These are phyloP conservation scores for Monosporascus sp. DNA, from an alignment of 2,329 filamentous ascomycete species.

Conservation along the genomic window DNA sequence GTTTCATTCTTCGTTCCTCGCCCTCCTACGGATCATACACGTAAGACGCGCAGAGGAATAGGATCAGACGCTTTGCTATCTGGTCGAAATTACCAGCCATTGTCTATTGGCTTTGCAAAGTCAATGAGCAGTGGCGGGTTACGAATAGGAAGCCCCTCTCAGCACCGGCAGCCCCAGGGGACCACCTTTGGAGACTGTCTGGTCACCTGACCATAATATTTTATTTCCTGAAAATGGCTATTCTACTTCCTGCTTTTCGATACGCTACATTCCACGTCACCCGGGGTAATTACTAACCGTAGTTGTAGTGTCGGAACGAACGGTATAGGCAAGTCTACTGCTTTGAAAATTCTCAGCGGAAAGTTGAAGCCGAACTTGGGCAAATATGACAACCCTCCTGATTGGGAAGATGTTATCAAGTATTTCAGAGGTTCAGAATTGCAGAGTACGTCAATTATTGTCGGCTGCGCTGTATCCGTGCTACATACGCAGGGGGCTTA, in stretches of 20 bases:
- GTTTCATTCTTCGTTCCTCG: no score
- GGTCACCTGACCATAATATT: no score
- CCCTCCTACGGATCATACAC: no score
- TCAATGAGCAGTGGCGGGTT: no score
- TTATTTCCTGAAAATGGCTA: no score
- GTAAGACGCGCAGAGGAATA: no score
- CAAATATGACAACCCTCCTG: conserved; percentile 89
- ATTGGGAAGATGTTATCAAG: conserved; percentile 99
- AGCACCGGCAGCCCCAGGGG: no score
- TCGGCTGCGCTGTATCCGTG: background rate
- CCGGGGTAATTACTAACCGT: background rate
- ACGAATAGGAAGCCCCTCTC: no score
- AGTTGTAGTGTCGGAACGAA: conserved; percentile 77
- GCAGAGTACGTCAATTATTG: conserved; percentile 63
- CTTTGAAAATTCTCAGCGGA: conserved; percentile 94
- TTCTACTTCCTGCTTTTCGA: background rate
- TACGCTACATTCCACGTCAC: background rate
- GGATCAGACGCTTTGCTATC: no score
- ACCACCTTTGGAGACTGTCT: no score
- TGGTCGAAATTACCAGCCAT: no score
- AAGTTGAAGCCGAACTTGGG: conserved; percentile 98
- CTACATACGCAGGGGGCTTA: conserved; percentile 1
- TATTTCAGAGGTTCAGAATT: conserved; percentile 96
- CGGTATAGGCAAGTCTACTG: conserved; percentile 99
- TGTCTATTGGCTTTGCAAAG: no score